Evolutionary conservation across 495 filamentous ascomycete species (phyloP).

Genomic region (Terfezia claveryi): DNA sequence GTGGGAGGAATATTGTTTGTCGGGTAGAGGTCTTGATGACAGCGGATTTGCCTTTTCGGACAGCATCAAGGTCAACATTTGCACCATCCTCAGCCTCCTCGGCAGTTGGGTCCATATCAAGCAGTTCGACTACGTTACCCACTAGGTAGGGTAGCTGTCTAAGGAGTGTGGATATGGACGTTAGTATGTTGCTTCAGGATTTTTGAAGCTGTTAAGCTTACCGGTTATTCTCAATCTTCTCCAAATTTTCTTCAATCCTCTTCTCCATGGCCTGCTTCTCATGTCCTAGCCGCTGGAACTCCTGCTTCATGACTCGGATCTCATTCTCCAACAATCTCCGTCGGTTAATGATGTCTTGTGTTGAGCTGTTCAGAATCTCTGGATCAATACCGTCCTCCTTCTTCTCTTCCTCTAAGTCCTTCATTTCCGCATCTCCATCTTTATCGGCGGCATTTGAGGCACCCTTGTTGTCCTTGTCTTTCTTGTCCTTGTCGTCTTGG

Average conservation of each 20-base stretch:
- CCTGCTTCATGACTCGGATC: conserved; percentile 93
- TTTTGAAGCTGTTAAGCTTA: conserved; percentile 23
- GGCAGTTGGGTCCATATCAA: conserved; percentile 89
- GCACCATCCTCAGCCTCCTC: conserved; percentile 93
- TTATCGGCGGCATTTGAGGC: conserved; percentile 21
- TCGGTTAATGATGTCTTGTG: conserved; percentile 76
- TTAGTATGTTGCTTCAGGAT: background rate
- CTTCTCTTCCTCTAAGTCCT: conserved; percentile 44
- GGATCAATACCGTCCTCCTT: conserved; percentile 64
- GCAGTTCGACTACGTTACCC: conserved; percentile 88
- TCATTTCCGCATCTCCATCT: conserved; percentile 73
- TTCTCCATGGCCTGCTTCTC: conserved; percentile 89
- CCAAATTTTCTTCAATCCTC: conserved; percentile 95
- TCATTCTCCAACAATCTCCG: conserved; percentile 87
- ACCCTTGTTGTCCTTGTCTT: conserved; percentile 37
- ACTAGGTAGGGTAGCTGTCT: conserved; percentile 97
- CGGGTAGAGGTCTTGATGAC: conserved; percentile 99
- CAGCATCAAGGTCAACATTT: conserved; percentile 95
- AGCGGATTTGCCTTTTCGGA: conserved; percentile 86
- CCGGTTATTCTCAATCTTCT: conserved; percentile 99
- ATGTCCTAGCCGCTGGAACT: conserved; percentile 79
- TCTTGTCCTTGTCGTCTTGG: conserved; percentile 46
- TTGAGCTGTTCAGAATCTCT: conserved; percentile 74
- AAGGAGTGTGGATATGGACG: conserved; percentile 6
- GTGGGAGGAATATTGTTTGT: conserved; percentile 94